A percentile compares a stretch with the other conserved stretches of the same genome.
phyloP scores from a whole-genome alignment of 2,329 filamentous ascomycete genomes.

The Monosporascus sp. region DNA sequence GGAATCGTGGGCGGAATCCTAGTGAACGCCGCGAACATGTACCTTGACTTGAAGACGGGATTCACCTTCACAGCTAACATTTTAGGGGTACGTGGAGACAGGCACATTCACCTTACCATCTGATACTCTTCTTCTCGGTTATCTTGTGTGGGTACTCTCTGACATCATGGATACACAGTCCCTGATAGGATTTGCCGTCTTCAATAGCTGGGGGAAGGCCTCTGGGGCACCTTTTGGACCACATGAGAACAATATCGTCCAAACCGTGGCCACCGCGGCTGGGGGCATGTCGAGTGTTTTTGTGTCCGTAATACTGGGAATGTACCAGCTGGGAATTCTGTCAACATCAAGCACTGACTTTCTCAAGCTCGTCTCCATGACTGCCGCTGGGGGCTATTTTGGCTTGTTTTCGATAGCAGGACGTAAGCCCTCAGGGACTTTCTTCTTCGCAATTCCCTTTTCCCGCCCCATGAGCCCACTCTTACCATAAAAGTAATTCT shows the following conservation, averaged over 20 bases:
- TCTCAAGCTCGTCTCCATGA: slow-evolving; percentile 38
- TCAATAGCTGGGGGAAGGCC: neutral
- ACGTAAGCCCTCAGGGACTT: neutral
- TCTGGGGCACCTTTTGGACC: slow-evolving; percentile 34
- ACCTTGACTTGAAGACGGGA: slow-evolving; percentile 1
- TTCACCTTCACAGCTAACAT: neutral
- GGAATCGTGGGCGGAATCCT: slow-evolving; percentile 1
- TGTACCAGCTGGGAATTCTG: slow-evolving; percentile 42
- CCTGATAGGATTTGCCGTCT: neutral
- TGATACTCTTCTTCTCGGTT: neutral
- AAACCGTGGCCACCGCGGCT: slow-evolving; percentile 44
- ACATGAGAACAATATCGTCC: slow-evolving; percentile 46
- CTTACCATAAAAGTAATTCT: no score
- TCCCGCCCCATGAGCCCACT: no score
- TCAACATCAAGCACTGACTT: slow-evolving; percentile 37
- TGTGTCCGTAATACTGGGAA: slow-evolving; percentile 42
- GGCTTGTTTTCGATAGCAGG: slow-evolving; percentile 40
- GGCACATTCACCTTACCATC: neutral
- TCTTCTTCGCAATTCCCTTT: neutral
- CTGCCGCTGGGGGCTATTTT: slow-evolving; percentile 43
- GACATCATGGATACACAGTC: neutral
- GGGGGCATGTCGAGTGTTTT: slow-evolving; percentile 45
- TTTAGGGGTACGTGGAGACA: neutral
- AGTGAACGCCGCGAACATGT: slow-evolving; percentile 3
- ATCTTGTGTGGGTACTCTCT: neutral